Base-by-base conservation (phyloP, 1,284 basidiomycete genomes). In the Caloboletus inedulis region DNA sequence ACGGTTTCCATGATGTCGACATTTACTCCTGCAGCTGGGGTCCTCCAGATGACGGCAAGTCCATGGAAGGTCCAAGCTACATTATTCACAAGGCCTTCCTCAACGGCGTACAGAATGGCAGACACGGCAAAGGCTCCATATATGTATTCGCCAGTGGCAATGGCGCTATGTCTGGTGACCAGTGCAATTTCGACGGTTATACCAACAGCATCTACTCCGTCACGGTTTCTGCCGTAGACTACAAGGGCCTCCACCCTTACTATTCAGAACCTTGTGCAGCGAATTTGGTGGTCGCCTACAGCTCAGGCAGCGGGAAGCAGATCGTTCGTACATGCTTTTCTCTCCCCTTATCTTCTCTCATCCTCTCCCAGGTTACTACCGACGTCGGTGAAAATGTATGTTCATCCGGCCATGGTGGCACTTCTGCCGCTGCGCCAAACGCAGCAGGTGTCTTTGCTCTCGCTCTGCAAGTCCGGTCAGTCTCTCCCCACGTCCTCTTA, bases 161-260 rank as follows among this genome's bases (percentile, higher is more conserved):
- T 68, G 97, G 97, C 21, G 97, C 93, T 23, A 82, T 83, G 3
- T 80, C 80, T 47, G 92, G 90, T 30, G 97, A 99, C 68, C 97
- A 99, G 73, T 99, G 97, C 77, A 99, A 99, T 72, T 99, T 99
- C 69, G 97, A 99, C 62, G 97, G 97, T 7, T 99, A 99, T 71
- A 99, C 97, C 31, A 99, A 99, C 69, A 93, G 89, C 60, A 97
- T 98, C 59, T 98, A 94, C 73, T 94, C 90, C 6, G 86, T 99
- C 50, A 99, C 97, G 0, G 93, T 99, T 29, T 89, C 94, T 9
- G 93, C 97, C 0, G 80, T 98, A 53, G 96, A 99, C 66, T 84
- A 89, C 66, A 90, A 91, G 65, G 96, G 94, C 10, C 73, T 92
- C 37, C 96, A 98, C 68, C 97, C 97, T 7, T 94, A 91, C 67